Percentiles rank a stretch among this genome's conserved stretches.
Conservation (phyloP, 1,284 basidiomycete genomes). For the Austropuccinia psidii region DNA sequence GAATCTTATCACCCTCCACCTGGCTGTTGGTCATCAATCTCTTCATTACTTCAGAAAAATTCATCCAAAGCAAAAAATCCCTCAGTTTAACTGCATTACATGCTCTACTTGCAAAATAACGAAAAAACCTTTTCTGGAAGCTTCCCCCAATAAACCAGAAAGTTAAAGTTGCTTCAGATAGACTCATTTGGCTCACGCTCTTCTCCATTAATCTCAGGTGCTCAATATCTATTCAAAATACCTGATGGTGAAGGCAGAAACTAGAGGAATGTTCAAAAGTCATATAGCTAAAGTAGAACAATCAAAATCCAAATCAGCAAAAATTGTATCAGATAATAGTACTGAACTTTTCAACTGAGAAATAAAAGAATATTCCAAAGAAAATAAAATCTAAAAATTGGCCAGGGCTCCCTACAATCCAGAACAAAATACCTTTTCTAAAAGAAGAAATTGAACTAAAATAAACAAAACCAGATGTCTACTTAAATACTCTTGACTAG, state of each 20-base stretch:
- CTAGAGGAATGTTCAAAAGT: neutral
- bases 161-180: neutral
- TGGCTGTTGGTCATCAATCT: neutral
- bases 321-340: constrained; percentile 46
- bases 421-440: constrained; percentile 45
- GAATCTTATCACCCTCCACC: neutral
- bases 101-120: neutral
- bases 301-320: constrained; percentile 44
- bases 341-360: constrained; percentile 43
- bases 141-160: neutral
- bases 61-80: too few species aligned
- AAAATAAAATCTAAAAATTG: constrained; percentile 44
- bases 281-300: constrained; percentile 37
- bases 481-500: constrained; percentile 43
- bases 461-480: constrained; percentile 43
- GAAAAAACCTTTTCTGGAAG: neutral
- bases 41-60: neutral
- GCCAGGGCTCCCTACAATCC: constrained; percentile 49
- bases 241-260: neutral
- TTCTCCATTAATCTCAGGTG: neutral
- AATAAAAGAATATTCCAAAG: constrained; percentile 43
- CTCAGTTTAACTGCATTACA: neutral
- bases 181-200: neutral
- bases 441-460: constrained; percentile 45
- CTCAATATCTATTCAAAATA: neutral